phyloP scores from a whole-genome alignment of 495 filamentous ascomycete genomes.

The Echria macrotheca region DNA sequence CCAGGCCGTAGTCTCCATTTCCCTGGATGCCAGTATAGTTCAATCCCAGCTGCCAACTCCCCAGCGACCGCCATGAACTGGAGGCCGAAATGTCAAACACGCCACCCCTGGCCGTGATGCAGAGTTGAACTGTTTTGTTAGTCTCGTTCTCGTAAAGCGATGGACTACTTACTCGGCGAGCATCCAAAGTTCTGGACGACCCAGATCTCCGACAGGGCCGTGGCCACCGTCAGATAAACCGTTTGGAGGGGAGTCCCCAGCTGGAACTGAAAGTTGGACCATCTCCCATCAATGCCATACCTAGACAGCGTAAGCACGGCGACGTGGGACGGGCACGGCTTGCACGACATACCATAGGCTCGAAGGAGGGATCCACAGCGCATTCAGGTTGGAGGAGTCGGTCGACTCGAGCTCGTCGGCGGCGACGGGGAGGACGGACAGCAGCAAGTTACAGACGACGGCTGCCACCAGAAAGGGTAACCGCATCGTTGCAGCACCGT shows the following conservation, averaged over 20 bases:
- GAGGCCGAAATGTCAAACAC: constrained; percentile 48
- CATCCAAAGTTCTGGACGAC: constrained; percentile 50
- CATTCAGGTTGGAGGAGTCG: constrained; percentile 10
- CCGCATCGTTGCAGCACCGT: constrained; percentile 31
- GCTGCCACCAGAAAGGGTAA: constrained; percentile 27
- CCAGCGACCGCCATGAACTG: constrained; percentile 51
- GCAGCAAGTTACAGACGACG: constrained; percentile 34
- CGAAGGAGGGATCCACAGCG: constrained; percentile 41
- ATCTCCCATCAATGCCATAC: constrained; percentile 48
- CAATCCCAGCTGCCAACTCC: constrained; percentile 50
- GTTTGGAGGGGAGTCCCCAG: constrained; percentile 54
- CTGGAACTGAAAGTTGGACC: constrained; percentile 49
- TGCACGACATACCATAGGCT: constrained; percentile 34
- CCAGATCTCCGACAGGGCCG: constrained; percentile 53
- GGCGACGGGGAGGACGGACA: constrained; percentile 30
- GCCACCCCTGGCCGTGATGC: constrained; percentile 44
- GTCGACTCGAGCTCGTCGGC: constrained; percentile 22
- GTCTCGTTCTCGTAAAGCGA: too few relatives aligned
- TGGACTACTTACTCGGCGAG: too few relatives aligned
- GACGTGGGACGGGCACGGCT: background rate
- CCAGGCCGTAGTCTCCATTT: constrained; percentile 56
- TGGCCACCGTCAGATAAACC: constrained; percentile 52
- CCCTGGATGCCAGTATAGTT: constrained; percentile 46
- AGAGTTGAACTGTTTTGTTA: constrained; percentile 32
- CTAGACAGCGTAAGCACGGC: constrained; percentile 27